A percentile compares a stretch with the other conserved stretches of the same genome.
These are phyloP conservation scores for Aspergillus clavatus DNA, from an alignment of 2,329 filamentous ascomycete genomes.

Conservation along the genomic window DNA sequence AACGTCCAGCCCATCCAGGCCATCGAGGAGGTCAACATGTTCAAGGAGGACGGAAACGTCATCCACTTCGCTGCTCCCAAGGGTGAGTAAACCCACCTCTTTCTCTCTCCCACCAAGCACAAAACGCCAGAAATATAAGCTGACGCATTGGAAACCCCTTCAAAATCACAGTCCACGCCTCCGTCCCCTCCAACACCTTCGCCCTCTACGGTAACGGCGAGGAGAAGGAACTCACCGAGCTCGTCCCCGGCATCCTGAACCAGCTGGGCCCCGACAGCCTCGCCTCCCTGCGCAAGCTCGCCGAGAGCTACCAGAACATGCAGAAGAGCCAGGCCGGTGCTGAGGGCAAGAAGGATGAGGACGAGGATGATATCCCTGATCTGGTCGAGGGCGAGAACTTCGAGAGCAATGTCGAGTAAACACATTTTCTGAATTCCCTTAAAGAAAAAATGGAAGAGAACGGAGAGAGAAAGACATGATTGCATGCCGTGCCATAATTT, in stretches of 20 bases:
- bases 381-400: conserved; percentile 97
- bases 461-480: neutral
- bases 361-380: conserved; percentile 85
- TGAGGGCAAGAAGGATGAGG: conserved; percentile 71
- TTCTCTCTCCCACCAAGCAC: neutral
- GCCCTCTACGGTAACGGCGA: conserved; percentile 98
- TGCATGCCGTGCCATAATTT: conserved; percentile 1
- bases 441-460: neutral
- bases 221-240: conserved; percentile 99
- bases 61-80: conserved; percentile 98
- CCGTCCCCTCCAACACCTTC: conserved; percentile 97
- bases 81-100: conserved; percentile 60
- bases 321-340: conserved; percentile 84
- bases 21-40: conserved; percentile 99
- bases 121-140: neutral
- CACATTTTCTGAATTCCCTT: conserved; percentile 7
- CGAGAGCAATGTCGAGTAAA: conserved; percentile 93
- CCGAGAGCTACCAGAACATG: conserved; percentile 99
- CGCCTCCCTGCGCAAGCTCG: conserved; percentile 93
- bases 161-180: conserved; percentile 89
- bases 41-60: conserved; percentile 99
- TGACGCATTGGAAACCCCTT: conserved; percentile 1
- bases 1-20: conserved; percentile 99
- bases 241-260: conserved; percentile 98
- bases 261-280: conserved; percentile 98